Conservation (phyloP, 208 protist genomes). For the Trypanosoma caninum region DNA sequence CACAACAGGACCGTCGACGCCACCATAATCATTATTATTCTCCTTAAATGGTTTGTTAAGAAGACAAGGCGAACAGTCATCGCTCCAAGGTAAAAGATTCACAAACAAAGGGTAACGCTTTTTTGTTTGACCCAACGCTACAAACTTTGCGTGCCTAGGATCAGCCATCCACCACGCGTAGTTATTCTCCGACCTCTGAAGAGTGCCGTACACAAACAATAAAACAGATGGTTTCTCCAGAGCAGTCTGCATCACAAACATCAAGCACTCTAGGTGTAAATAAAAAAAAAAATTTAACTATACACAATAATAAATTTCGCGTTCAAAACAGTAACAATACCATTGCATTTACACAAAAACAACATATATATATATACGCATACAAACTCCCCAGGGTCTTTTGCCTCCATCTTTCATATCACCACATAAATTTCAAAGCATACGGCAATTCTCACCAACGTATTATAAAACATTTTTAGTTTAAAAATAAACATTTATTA, state of each 20-base stretch:
- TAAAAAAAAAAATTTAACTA: not conserved
- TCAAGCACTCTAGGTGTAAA: not conserved
- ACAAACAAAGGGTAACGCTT: constrained; percentile 63
- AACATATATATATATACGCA: not conserved
- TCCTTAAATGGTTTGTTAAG: constrained; percentile 35
- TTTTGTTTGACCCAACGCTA: constrained; percentile 36
- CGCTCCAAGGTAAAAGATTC: constrained; percentile 35
- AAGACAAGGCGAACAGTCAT: constrained; percentile 49
- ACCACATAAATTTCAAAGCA: no score
- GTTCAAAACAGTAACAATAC: no score
- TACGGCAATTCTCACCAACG: no score
- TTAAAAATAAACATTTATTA: no score
- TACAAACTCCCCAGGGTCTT: not conserved
- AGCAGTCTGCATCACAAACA: not conserved
- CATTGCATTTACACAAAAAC: no score
- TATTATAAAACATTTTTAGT: no score
- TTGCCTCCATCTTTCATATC: no score
- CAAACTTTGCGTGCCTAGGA: constrained; percentile 36
- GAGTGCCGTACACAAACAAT: constrained; percentile 74
- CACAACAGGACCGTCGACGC: not conserved
- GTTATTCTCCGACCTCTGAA: constrained; percentile 63
- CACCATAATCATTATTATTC: not conserved
- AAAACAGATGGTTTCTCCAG: constrained; percentile 14
- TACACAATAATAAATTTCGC: no score
- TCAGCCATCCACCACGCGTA: constrained; percentile 69